phyloP scores from a whole-genome alignment of 768 basidiomycete species.

The Lentinula guzmanii region DNA sequence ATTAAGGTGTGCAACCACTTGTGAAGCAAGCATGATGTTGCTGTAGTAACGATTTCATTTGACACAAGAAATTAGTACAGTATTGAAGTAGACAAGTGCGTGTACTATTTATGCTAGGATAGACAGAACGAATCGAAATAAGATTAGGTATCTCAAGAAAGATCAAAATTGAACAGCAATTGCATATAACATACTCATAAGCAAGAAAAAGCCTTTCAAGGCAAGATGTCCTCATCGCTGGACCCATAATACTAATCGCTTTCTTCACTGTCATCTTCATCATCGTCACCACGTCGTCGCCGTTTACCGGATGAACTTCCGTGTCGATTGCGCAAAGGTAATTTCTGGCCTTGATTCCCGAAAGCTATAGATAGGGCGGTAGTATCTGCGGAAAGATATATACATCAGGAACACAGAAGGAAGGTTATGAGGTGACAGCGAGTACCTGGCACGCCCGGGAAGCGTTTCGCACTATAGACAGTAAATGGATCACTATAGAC shows the following conservation, averaged over 20 bases:
- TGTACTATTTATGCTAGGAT: neutral
- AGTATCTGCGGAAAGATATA: constrained; percentile 49
- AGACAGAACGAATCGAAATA: neutral
- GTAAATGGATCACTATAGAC: constrained; percentile 78
- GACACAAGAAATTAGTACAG: neutral
- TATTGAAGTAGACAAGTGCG: neutral
- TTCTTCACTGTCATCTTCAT: constrained; percentile 60
- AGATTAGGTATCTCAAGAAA: neutral
- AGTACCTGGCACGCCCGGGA: constrained; percentile 88
- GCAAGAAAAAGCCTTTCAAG: too few species aligned
- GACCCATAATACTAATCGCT: neutral
- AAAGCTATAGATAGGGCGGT: constrained; percentile 85
- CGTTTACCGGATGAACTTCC: constrained; percentile 54
- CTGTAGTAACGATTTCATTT: neutral
- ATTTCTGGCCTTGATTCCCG: constrained; percentile 85
- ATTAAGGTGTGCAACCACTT: neutral
- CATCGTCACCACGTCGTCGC: constrained; percentile 55
- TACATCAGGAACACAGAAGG: neutral
- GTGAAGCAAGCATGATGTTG: neutral
- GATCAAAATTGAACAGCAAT: neutral
- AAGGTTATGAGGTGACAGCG: constrained; percentile 8
- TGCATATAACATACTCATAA: neutral
- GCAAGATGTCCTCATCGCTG: neutral
- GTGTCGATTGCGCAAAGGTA: constrained; percentile 83
- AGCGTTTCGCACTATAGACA: constrained; percentile 90